Base-by-base conservation (phyloP, 2,329 filamentous ascomycete genomes). In the Septoria petroselini region DNA sequence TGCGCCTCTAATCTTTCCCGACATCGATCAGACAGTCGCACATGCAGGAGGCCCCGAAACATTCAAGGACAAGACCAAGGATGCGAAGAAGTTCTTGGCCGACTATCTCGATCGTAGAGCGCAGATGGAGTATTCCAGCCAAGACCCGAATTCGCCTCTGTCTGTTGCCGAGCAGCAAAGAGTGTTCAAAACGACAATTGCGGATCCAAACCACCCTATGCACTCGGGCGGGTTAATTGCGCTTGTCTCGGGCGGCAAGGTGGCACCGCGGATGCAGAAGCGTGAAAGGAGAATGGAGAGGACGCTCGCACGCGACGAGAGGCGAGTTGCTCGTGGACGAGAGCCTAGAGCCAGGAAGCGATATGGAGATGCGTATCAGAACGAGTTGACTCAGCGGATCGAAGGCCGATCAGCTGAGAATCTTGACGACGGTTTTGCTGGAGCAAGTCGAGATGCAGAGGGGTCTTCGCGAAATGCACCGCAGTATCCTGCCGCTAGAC, bases 161-260 rank as follows among this genome's bases (percentile, higher is more conserved):
- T 61, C 67, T 11, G 59, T 64, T 52, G 59, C 53, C 53, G 54
- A 60, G 63, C 52, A 59, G 59, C 33, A 65, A 43, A 61, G 65
- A 0, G 61, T 66, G 17, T 78, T 79, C 54, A 64, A 66, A 0
- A 77, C 73, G 3, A 68, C 74, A 17, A 77, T 74, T 55, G 71
- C 72, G 6, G 76, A 81, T 53, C 77, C 77, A 0, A 76, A 71
- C 52, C 73, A 79, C 53, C 70, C 76, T 0, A 74, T 72, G 25
- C 76, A 73, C 55, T 76, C 69, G 21, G 77, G 77, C 2, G 71
- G 70, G 5, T 61, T 78, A 7, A 58, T 78, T 2, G 67, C 71
- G 0, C 59, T 79, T 2, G 54, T 78, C 1, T 76, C 71, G 0
- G 77, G 76, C 1, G 76, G 76, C 0, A 59, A 64, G 4, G 35